Base-by-base conservation (phyloP, 768 basidiomycete species). In the Naganishia onofrii region DNA sequence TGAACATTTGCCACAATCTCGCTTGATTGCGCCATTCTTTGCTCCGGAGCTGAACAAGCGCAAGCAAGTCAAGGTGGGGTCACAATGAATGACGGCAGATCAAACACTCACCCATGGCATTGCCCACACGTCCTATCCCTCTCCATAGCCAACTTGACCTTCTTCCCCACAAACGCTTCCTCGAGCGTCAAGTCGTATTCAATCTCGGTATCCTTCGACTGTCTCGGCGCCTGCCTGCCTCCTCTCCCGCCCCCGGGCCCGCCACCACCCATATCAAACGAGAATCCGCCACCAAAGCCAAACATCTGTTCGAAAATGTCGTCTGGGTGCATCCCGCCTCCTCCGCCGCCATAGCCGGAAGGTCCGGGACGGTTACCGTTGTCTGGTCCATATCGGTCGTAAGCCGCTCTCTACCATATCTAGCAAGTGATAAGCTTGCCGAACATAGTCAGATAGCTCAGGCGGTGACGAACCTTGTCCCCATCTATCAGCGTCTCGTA, bases 81-180 rank as follows among this genome's bases (percentile, higher is more conserved):
- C 34, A 63, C 46, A 51, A 31, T 63, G 66, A 36, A 21, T 32
- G 19, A 63, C 21, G n/a, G 31, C 29, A 32, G 28, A n/a, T 26
- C 3, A n/a, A 70, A 36, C 34, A 36, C 85, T 57, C 75, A 90
- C 90, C 94, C 95, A 79, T 88, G 88, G 80, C 95, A 98, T 15
- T 82, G 81, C 17, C 83, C 84, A 80, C 95, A 97, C 1, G 90
- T 82, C 10, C 89, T 82, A 77, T 92, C 88, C 76, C 91, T 89
- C 81, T 95, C 93, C 84, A 96, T 87, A 74, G 87, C 90, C 84
- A 97, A 87, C 78, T 88, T 90, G 68, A 93, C 88, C 12, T 85
- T 42, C 23, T 63, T 63, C 42, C 60, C 60, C 60, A 63, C 60
- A 63, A 63, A 63, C 38, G 60, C 60, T 26, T 63, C 60, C 38